phyloP scores from a whole-genome alignment of 1,139 yeast genomes.

The Debaryomyces fabryi region DNA sequence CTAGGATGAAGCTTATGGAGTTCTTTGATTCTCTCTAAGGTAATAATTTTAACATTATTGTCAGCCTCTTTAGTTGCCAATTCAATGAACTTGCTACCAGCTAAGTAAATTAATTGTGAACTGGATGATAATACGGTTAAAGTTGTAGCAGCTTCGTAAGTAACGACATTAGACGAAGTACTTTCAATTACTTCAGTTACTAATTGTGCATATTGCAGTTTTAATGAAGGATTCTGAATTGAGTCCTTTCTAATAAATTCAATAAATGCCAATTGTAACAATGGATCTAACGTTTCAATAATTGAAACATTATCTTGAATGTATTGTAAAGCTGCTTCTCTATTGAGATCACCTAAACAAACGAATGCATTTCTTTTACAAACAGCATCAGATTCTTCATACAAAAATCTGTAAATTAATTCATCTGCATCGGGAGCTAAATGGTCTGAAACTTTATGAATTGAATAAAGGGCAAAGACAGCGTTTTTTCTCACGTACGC shows the following conservation, averaged over 20 bases:
- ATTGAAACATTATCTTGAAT: constrained; percentile 70
- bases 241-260: constrained; percentile 92
- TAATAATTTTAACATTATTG: constrained; percentile 89
- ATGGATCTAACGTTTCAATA: constrained; percentile 75
- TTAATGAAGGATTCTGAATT: constrained; percentile 60
- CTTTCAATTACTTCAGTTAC: constrained; percentile 74
- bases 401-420: constrained; percentile 70
- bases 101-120: constrained; percentile 67
- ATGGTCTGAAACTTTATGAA: constrained; percentile 80
- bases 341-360: constrained; percentile 78
- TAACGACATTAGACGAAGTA: constrained; percentile 71
- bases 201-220: constrained; percentile 70
- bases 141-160: constrained; percentile 90
- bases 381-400: constrained; percentile 86
- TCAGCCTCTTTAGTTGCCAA: constrained; percentile 91
- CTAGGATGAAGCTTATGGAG: constrained; percentile 80
- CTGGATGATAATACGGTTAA: constrained; percentile 72
- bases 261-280: constrained; percentile 85
- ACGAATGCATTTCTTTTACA: constrained; percentile 96
- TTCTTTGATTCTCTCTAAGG: constrained; percentile 61
- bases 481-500: constrained; percentile 98
- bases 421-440: constrained; percentile 95
- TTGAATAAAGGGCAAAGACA: constrained; percentile 84
- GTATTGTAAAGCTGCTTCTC: constrained; percentile 82
- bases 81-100: constrained; percentile 85